Evolutionary conservation across 2,329 filamentous ascomycete species (phyloP).

Genomic region (Zarea fungicola): DNA sequence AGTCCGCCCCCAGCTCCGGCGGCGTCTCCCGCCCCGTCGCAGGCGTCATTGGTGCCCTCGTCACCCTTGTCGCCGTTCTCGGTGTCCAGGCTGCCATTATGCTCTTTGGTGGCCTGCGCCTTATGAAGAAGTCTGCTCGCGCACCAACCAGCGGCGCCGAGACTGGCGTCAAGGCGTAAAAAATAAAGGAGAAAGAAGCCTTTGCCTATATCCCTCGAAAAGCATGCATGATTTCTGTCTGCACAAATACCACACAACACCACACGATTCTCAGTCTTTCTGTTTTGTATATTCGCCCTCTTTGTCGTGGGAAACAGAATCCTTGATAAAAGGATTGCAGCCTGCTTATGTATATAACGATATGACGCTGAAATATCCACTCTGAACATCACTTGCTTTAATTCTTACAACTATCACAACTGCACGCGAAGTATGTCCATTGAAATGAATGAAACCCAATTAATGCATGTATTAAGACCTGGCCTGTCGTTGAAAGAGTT

Average conservation of each 20-base stretch:
- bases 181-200: not conserved
- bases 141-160: constrained; percentile 11
- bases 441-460: too few relatives aligned
- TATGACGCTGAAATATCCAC: not conserved
- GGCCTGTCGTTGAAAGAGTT: not conserved
- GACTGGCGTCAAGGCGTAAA: constrained; percentile 7
- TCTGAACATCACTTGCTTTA: not conserved
- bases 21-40: constrained; percentile 67
- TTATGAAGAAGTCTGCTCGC: constrained; percentile 43
- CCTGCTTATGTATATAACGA: not conserved
- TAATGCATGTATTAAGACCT: constrained; percentile 2
- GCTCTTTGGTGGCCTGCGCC: constrained; percentile 37
- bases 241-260: constrained; percentile 3
- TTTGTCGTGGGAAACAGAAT: too few relatives aligned
- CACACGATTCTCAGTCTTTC: too few relatives aligned
- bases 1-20: constrained; percentile 20
- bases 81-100: constrained; percentile 39
- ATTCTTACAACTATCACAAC: too few relatives aligned
- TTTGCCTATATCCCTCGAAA: too few relatives aligned
- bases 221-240: constrained; percentile 1
- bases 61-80: constrained; percentile 49
- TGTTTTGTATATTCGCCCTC: not conserved
- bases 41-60: constrained; percentile 73
- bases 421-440: too few relatives aligned
- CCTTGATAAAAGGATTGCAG: too few relatives aligned